Conservation (phyloP, 2,329 filamentous ascomycete genomes). For the Diplodia corticola region DNA sequence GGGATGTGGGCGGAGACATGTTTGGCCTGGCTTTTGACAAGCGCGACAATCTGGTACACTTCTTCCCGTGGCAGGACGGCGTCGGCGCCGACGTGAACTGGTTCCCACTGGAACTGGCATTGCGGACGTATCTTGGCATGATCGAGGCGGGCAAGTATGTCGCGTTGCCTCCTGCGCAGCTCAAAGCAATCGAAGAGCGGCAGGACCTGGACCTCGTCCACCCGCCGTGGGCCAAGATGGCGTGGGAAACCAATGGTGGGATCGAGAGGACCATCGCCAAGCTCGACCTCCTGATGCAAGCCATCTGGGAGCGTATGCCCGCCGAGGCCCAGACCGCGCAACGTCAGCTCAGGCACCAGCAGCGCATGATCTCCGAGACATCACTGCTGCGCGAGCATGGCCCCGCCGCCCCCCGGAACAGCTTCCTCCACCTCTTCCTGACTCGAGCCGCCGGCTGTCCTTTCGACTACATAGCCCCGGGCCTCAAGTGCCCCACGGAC, state of each 20-base stretch:
- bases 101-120: conserved; percentile 15
- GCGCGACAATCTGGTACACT: neutral
- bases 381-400: neutral
- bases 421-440: conserved; percentile 9
- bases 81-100: neutral
- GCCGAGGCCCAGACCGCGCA: neutral
- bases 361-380: neutral
- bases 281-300: conserved; percentile 11
- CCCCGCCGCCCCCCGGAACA: neutral
- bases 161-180: neutral
- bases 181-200: neutral
- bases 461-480: conserved; percentile 15
- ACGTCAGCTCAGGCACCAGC: neutral
- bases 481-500: conserved; percentile 2
- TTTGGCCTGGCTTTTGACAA: conserved; percentile 4
- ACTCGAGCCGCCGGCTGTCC: conserved; percentile 2
- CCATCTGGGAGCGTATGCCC: neutral
- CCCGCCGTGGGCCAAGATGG: conserved; percentile 5
- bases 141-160: conserved; percentile 3
- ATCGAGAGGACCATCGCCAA: neutral
- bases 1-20: neutral
- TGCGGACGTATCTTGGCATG: conserved; percentile 15
- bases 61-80: neutral
- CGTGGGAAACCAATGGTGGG: neutral
- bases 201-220: neutral